These are phyloP conservation scores for Yarrowia osloensis DNA, from an alignment of 805 yeast species.

Conservation along the genomic window DNA sequence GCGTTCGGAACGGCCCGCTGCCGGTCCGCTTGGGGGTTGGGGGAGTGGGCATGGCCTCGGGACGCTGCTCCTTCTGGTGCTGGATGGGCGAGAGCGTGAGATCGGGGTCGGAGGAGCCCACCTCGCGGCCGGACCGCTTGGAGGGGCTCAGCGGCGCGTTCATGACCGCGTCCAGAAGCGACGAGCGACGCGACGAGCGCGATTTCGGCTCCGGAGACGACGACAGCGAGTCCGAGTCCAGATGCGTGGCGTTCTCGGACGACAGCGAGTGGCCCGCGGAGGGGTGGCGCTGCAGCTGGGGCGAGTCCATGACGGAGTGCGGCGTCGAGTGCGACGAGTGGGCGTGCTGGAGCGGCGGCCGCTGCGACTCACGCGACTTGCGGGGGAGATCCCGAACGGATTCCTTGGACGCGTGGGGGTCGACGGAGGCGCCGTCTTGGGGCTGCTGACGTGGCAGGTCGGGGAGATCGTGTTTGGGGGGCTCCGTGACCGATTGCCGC, in stretches of 20 bases:
- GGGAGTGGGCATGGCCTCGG: constrained; percentile 16
- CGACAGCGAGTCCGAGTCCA: constrained; percentile 15
- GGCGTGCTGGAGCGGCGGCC: constrained; percentile 14
- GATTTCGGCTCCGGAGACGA: constrained; percentile 18
- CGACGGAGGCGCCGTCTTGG: neutral
- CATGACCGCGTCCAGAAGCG: constrained; percentile 26
- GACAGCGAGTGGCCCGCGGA: constrained; percentile 10
- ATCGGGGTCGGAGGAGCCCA: constrained; percentile 20
- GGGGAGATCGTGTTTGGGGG: neutral
- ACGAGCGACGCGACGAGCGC: constrained; percentile 14
- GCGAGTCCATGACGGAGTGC: constrained; percentile 19
- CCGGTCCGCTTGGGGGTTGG: constrained; percentile 24
- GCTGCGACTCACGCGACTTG: constrained; percentile 12
- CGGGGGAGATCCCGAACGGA: constrained; percentile 12
- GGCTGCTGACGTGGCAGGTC: neutral
- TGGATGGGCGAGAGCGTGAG: constrained; percentile 13
- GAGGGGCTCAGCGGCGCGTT: constrained; percentile 21
- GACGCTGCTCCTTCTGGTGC: neutral
- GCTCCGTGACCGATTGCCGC: neutral
- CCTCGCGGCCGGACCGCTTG: neutral
- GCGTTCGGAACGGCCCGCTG: constrained; percentile 6
- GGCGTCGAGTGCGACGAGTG: constrained; percentile 17
- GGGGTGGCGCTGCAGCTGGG: constrained; percentile 3
- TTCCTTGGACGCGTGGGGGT: neutral
- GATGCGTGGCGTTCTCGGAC: constrained; percentile 7